A percentile compares a stretch with the other conserved stretches of the same genome.
Conservation (phyloP, 2,329 filamentous ascomycete genomes). For the Acrocalymma vagum region DNA sequence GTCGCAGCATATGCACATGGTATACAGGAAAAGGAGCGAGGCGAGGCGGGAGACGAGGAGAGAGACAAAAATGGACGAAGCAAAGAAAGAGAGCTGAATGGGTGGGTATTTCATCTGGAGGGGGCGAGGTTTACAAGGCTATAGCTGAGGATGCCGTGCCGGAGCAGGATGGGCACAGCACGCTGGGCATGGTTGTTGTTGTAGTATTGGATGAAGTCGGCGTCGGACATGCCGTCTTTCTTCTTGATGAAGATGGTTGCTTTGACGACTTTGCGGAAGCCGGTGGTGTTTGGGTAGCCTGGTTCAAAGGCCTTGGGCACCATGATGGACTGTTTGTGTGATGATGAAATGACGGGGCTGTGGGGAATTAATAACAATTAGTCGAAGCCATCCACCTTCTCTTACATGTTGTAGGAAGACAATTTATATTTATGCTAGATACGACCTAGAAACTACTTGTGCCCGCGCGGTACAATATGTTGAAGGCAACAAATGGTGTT, state of each 20-base stretch:
- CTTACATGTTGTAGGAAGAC: too few species aligned
- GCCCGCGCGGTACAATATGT: too few species aligned
- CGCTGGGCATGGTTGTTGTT: constrained; percentile 55
- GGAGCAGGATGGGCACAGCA: constrained; percentile 53
- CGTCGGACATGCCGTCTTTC: constrained; percentile 55
- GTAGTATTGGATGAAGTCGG: constrained; percentile 55
- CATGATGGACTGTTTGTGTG: constrained; percentile 41
- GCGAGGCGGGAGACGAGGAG: neutral
- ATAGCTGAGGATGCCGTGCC: constrained; percentile 55
- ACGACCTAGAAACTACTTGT: too few species aligned
- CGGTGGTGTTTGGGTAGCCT: constrained; percentile 53
- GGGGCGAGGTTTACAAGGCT: constrained; percentile 47
- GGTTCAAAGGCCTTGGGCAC: constrained; percentile 56
- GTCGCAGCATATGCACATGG: too few species aligned
- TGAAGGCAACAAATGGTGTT: too few species aligned
- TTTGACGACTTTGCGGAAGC: constrained; percentile 58
- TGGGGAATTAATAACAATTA: too few species aligned
- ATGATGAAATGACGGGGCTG: neutral
- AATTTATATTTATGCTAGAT: too few species aligned
- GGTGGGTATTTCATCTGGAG: neutral
- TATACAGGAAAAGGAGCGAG: neutral
- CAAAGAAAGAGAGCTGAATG: neutral
- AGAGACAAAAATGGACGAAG: neutral
- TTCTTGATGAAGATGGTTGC: constrained; percentile 57
- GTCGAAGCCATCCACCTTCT: too few species aligned